These are phyloP conservation scores for Penicillium aurantiogriseum DNA, from an alignment of 2,329 filamentous ascomycete species.

Conservation along the genomic window DNA sequence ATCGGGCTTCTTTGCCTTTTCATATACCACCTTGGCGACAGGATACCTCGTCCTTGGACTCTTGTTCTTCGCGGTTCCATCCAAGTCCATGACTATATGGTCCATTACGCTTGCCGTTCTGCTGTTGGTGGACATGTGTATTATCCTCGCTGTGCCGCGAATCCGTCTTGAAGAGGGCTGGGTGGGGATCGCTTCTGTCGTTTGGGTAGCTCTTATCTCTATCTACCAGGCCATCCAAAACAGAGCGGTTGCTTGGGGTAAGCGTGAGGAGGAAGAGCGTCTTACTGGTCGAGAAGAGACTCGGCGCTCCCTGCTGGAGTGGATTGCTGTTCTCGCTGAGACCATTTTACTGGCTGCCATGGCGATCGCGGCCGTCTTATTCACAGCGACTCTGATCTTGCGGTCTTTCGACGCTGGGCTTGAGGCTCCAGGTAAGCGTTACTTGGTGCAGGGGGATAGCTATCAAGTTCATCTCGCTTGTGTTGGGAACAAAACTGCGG, in stretches of 20 bases:
- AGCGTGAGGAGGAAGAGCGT: conserved; percentile 86
- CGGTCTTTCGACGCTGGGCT: conserved; percentile 77
- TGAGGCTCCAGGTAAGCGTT: conserved; percentile 68
- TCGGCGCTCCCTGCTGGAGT: conserved; percentile 76
- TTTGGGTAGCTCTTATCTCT: conserved; percentile 78
- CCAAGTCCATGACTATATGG: conserved; percentile 72
- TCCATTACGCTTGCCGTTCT: conserved; percentile 66
- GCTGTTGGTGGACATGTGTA: conserved; percentile 71
- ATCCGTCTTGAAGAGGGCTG: conserved; percentile 83
- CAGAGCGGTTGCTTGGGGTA: conserved; percentile 83
- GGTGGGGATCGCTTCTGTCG: conserved; percentile 80
- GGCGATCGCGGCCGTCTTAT: conserved; percentile 66
- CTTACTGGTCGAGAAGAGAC: conserved; percentile 87
- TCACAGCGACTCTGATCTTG: conserved; percentile 76
- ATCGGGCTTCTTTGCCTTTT: conserved; percentile 88
- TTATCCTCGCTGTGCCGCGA: conserved; percentile 72
- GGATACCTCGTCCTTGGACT: conserved; percentile 73
- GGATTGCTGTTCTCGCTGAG: conserved; percentile 74
- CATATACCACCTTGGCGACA: conserved; percentile 75
- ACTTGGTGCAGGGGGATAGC: conserved; percentile 77
- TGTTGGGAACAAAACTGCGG: conserved; percentile 65
- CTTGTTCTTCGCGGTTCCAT: conserved; percentile 84
- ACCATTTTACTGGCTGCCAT: conserved; percentile 70
- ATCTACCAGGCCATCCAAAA: conserved; percentile 78
- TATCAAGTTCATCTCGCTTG: conserved; percentile 88